Evolutionary conservation across 192 early-diverging fungal genomes (phyloP).

Genomic region (Coemansia sp.): DNA sequence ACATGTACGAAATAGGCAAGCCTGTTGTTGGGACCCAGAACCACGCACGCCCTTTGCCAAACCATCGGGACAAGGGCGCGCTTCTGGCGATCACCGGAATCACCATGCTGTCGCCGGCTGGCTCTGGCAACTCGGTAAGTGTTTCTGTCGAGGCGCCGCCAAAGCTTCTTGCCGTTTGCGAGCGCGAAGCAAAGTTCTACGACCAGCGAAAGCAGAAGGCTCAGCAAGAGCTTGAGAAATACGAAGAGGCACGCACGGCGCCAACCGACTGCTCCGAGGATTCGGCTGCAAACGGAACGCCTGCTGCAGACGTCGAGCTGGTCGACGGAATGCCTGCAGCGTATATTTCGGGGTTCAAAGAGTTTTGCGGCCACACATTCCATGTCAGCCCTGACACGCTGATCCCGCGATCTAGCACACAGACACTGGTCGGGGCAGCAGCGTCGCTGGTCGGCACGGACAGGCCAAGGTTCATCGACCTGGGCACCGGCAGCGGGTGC

Average conservation of each 20-base stretch:
- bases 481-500: slow-evolving; percentile 78
- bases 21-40: slow-evolving; percentile 63
- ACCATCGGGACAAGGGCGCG: slow-evolving; percentile 64
- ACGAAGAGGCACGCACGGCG: not conserved
- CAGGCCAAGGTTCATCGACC: slow-evolving; percentile 57
- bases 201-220: slow-evolving; percentile 39
- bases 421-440: slow-evolving; percentile 63
- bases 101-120: slow-evolving; percentile 48
- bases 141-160: slow-evolving; percentile 48
- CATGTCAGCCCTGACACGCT: slow-evolving; percentile 65
- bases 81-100: slow-evolving; percentile 51
- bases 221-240: slow-evolving; percentile 50
- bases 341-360: slow-evolving; percentile 43
- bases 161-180: slow-evolving; percentile 61
- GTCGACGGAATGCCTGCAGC: slow-evolving; percentile 51
- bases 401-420: slow-evolving; percentile 71
- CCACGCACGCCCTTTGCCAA: slow-evolving; percentile 56
- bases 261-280: not conserved
- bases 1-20: slow-evolving; percentile 47
- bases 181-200: slow-evolving; percentile 62
- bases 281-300: slow-evolving; percentile 4
- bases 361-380: slow-evolving; percentile 62
- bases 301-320: slow-evolving; percentile 40
- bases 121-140: slow-evolving; percentile 4
- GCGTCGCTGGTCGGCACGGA: slow-evolving; percentile 4